Conservation (phyloP, 2,329 filamentous ascomycete species). For the Cryphonectria radicalis region DNA sequence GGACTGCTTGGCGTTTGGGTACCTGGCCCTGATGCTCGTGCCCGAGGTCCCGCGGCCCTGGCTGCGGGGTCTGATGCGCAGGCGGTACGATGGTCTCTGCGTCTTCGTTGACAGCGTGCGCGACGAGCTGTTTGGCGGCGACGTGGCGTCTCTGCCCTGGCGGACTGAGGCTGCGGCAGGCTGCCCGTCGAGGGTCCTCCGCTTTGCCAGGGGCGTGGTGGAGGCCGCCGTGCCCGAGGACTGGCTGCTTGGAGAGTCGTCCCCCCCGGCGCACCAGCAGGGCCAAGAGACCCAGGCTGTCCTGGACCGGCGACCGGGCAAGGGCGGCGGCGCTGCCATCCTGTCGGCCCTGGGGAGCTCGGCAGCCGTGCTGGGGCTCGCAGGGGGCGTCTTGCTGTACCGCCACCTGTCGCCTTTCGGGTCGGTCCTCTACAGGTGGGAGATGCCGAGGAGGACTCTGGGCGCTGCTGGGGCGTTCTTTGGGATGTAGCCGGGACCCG, state of each 20-base stretch:
- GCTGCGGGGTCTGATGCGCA: constrained; percentile 36
- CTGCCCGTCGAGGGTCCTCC: constrained; percentile 15
- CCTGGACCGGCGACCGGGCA: not conserved
- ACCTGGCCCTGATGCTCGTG: constrained; percentile 72
- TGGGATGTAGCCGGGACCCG: constrained; percentile 12
- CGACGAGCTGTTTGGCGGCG: constrained; percentile 27
- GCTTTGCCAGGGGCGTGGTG: constrained; percentile 25
- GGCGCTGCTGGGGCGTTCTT: constrained; percentile 26
- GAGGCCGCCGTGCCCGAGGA: constrained; percentile 20
- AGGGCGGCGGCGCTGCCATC: not conserved
- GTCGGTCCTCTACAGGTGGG: constrained; percentile 23
- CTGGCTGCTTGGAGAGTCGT: constrained; percentile 16
- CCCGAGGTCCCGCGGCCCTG: constrained; percentile 42
- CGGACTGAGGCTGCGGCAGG: not conserved
- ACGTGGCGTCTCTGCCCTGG: constrained; percentile 26
- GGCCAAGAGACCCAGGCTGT: not conserved
- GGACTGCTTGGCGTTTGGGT: constrained; percentile 82
- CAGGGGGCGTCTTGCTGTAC: constrained; percentile 27
- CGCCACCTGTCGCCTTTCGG: constrained; percentile 29
- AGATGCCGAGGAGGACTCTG: constrained; percentile 22
- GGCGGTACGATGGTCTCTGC: constrained; percentile 31
- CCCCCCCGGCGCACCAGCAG: not conserved
- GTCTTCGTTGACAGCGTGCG: constrained; percentile 33
- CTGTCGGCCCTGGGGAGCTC: constrained; percentile 18
- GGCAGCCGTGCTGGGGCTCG: constrained; percentile 17